Evolutionary conservation across 2,329 filamentous ascomycete genomes (phyloP).

Genomic region (Colletotrichum aenigma): DNA sequence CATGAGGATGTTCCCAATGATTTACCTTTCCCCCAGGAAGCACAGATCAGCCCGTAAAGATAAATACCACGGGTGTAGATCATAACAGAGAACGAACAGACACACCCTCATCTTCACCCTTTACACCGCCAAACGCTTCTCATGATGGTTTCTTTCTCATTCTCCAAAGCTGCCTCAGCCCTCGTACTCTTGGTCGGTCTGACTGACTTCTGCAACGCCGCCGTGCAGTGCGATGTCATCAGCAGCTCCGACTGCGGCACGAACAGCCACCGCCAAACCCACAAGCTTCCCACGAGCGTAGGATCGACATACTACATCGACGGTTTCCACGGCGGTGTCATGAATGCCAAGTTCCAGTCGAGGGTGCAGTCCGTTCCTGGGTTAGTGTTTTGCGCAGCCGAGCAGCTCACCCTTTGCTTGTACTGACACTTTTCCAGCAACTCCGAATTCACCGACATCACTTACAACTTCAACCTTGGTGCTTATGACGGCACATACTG

Average conservation of each 20-base stretch:
- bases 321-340: neutral
- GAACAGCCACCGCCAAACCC: neutral
- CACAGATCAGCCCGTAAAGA: neutral
- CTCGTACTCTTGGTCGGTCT: neutral
- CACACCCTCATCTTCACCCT: neutral
- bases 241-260: neutral
- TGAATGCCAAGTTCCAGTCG: neutral
- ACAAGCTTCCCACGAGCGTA: neutral
- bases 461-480: slow-evolving; percentile 1
- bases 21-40: neutral
- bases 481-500: neutral
- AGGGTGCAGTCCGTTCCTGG: neutral
- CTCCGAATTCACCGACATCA: neutral
- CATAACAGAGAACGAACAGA: neutral
- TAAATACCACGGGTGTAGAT: neutral
- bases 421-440: neutral
- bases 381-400: neutral
- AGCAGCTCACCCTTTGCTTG: neutral
- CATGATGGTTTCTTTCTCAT: neutral
- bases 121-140: neutral
- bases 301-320: neutral
- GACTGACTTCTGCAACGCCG: neutral
- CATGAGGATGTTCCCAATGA: neutral
- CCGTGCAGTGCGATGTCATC: neutral
- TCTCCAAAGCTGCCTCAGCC: neutral